Evolutionary conservation across 305 asterid species (phyloP), one percentile per base, ranked within the genome.

Genomic region (Stenogyne calaminthoides): DNA sequence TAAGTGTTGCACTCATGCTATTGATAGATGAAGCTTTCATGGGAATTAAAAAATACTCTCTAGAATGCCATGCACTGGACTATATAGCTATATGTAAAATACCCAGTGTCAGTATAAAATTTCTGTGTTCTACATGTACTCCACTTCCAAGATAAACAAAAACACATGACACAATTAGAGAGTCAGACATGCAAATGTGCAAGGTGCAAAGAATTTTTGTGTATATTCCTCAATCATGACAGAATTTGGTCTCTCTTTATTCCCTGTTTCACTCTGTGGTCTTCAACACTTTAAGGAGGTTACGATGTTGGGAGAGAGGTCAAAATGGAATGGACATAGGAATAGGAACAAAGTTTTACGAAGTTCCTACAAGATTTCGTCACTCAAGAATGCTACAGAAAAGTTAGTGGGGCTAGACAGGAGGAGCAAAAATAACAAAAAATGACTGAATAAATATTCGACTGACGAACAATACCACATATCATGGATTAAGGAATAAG

Each of bases 401-500:
- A 68, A 57, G 14, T 11, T 42, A 36, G 44, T 51, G 58, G 56
- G 46, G 20, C 44, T 32, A n/a, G 64, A 37, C 60, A n/a, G 34
- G 67, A 34, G 25, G 47, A 51, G 52, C 19, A 59, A 56, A 77
- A 57, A 11, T 40, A 76, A 51, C 29, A 39, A 58, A 39, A 32
- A 54, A 58, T 49, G 59, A 58, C 37, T 12, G 66, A 39, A 70
- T 22, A 71, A 27, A 44, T 15, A 56, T 72, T 71, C 27, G 34
- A 64, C 52, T 61, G n/a, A 64, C 58, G n/a, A 58, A 32, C 46
- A 47, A 54, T 65, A 55, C 25, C 42, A 25, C 59, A 65, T 40
- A 40, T 37, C 69, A 54, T 56, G 75, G 32, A 67, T 8, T 40
- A 32, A 32, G 57, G 64, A 65, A 36, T 52, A 10, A 25, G 16